Evolutionary conservation across 2,329 filamentous ascomycete genomes (phyloP).

Genomic region (Monosporascus sp.): DNA sequence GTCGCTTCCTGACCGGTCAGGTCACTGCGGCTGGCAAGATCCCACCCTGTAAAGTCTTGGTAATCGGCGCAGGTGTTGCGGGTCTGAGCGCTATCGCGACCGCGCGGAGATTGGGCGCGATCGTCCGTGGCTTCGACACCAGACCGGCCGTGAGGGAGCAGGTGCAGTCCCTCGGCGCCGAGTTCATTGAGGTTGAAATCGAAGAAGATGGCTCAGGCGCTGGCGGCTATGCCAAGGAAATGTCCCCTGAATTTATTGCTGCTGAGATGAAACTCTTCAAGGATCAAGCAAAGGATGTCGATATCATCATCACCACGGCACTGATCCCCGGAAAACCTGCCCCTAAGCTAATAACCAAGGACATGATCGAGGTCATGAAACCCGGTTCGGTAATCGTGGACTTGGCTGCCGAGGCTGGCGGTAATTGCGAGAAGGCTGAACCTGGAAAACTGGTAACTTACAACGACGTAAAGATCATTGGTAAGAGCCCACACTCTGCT

Average conservation of each 20-base stretch:
- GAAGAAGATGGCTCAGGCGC: conserved; percentile 79
- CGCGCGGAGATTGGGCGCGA: conserved; percentile 78
- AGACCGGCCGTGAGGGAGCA: conserved; percentile 81
- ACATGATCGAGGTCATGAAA: conserved; percentile 80
- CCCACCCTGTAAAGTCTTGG: conserved; percentile 81
- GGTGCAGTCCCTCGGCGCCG: conserved; percentile 83
- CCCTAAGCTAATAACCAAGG: conserved; percentile 76
- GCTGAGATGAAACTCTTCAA: conserved; percentile 91
- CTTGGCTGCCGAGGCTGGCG: conserved; percentile 79
- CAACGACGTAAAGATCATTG: conserved; percentile 79
- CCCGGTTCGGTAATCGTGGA: conserved; percentile 86
- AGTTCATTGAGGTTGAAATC: conserved; percentile 83
- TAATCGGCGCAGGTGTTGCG: conserved; percentile 86
- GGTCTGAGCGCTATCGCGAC: conserved; percentile 85
- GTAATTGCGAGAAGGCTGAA: conserved; percentile 79
- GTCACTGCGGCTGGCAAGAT: conserved; percentile 88
- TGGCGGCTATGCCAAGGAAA: conserved; percentile 87
- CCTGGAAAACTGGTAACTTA: conserved; percentile 65
- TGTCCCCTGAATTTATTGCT: conserved; percentile 90
- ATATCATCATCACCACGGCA: conserved; percentile 92
- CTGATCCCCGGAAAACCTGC: conserved; percentile 80
- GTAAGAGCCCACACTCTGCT: conserved; percentile 35
- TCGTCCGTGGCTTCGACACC: conserved; percentile 89
- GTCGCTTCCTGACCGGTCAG: conserved; percentile 82
- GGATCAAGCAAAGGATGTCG: conserved; percentile 80